Percentiles rank a stretch among this genome's conserved stretches.
Conservation (phyloP, 352 stramenopile species). For the Globisporangium middletonii region DNA sequence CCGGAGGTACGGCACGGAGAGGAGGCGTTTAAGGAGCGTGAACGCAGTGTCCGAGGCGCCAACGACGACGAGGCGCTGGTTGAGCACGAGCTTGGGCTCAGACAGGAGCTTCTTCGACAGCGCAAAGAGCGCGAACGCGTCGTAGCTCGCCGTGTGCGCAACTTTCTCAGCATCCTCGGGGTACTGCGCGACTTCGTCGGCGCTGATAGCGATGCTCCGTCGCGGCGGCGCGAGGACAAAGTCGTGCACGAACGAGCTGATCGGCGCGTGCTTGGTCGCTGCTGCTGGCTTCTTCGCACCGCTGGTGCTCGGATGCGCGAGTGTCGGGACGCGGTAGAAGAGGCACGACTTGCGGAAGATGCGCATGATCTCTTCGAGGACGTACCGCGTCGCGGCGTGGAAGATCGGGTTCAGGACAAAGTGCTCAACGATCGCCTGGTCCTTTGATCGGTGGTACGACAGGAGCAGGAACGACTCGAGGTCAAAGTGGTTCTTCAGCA, state of each 20-base stretch:
- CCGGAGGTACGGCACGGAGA: conserved; percentile 76
- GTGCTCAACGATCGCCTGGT: conserved; percentile 51
- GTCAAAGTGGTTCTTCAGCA: conserved; percentile 55
- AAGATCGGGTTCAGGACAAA: conserved; percentile 80
- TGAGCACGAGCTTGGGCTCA: conserved; percentile 80
- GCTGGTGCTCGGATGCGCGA: not conserved
- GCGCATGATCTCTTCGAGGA: conserved; percentile 81
- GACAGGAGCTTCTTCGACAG: conserved; percentile 79
- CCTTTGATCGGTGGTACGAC: conserved; percentile 63
- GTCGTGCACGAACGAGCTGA: conserved; percentile 43
- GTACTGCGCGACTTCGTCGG: conserved; percentile 39
- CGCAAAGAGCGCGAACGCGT: conserved; percentile 77
- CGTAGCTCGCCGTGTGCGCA: conserved; percentile 13
- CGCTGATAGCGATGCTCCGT: conserved; percentile 33
- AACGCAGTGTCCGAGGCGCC: conserved; percentile 78
- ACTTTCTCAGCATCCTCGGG: conserved; percentile 33
- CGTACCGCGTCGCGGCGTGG: conserved; percentile 38
- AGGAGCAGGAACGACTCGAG: conserved; percentile 59
- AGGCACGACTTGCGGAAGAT: conserved; percentile 68
- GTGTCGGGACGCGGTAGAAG: conserved; percentile 36
- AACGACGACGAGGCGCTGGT: conserved; percentile 83
- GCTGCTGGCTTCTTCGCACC: conserved; percentile 3
- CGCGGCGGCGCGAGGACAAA: conserved; percentile 59
- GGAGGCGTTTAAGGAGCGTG: conserved; percentile 67
- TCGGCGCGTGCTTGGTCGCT: not conserved